Percentiles rank a stretch among this genome's conserved stretches.
phyloP scores from a whole-genome alignment of 495 filamentous ascomycete genomes.

The Hapsidospora chrysogenum region DNA sequence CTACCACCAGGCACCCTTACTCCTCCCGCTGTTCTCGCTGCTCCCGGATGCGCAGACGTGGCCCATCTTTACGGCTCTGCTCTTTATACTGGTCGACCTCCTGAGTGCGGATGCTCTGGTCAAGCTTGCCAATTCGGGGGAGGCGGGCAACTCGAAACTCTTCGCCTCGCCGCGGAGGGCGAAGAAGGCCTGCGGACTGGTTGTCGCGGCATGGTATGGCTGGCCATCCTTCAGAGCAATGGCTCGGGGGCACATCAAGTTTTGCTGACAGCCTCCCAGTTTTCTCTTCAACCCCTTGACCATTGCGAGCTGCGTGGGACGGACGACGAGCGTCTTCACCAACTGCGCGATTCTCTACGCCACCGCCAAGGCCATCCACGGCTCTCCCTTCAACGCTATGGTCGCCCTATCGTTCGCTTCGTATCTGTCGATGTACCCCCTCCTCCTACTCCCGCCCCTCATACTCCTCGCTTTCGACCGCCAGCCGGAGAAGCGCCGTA shows the following conservation, averaged over 20 bases:
- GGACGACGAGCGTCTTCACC: slow-evolving; percentile 81
- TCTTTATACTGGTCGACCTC: slow-evolving; percentile 72
- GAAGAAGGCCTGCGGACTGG: slow-evolving; percentile 56
- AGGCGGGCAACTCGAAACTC: slow-evolving; percentile 50
- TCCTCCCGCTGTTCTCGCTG: slow-evolving; percentile 79
- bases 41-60: slow-evolving; percentile 49
- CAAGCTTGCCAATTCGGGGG: slow-evolving; percentile 68
- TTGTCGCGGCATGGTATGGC: slow-evolving; percentile 60
- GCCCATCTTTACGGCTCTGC: slow-evolving; percentile 56
- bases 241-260: slow-evolving; percentile 2
- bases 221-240: background rate
- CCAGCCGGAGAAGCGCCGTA: slow-evolving; percentile 16
- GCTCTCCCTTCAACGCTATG: slow-evolving; percentile 60
- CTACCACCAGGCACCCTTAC: slow-evolving; percentile 90
- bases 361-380: slow-evolving; percentile 64
- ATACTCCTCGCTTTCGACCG: slow-evolving; percentile 69
- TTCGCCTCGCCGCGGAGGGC: slow-evolving; percentile 67
- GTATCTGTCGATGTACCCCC: slow-evolving; percentile 84
- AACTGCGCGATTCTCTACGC: slow-evolving; percentile 77
- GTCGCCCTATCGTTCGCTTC: slow-evolving; percentile 71
- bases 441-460: slow-evolving; percentile 70
- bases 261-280: slow-evolving; percentile 19
- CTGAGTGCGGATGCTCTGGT: slow-evolving; percentile 70
- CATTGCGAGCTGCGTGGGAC: slow-evolving; percentile 79
- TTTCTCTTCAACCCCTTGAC: slow-evolving; percentile 95